phyloP scores from a whole-genome alignment of 768 basidiomycete species.

The Zangia roseola region DNA sequence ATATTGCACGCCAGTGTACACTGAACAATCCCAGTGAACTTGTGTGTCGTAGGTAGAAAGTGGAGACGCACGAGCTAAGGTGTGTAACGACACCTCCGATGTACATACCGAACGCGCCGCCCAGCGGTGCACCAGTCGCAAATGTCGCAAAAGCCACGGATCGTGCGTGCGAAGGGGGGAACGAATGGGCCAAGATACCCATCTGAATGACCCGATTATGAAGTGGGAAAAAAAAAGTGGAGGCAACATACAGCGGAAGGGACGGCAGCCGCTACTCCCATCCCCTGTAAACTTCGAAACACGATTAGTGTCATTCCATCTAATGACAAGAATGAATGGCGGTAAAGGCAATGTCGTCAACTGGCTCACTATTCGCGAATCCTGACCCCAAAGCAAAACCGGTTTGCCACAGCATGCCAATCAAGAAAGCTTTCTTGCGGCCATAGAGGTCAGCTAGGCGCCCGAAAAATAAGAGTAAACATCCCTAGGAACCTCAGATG shows the following conservation, averaged over 20 bases:
- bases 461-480: slow-evolving; percentile 73
- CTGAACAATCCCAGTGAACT: slow-evolving; percentile 13
- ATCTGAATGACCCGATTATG: slow-evolving; percentile 39
- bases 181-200: slow-evolving; percentile 79
- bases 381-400: slow-evolving; percentile 63
- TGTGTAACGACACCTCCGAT: slow-evolving; percentile 73
- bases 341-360: background rate
- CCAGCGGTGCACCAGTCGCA: slow-evolving; percentile 81
- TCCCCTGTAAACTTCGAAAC: slow-evolving; percentile 74
- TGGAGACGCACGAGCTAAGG: slow-evolving; percentile 35
- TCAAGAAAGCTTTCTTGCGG: slow-evolving; percentile 62
- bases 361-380: slow-evolving; percentile 51
- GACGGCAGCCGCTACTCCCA: slow-evolving; percentile 75
- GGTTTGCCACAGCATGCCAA: slow-evolving; percentile 54
- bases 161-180: slow-evolving; percentile 65
- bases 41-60: background rate
- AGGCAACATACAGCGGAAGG: slow-evolving; percentile 58
- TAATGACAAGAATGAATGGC: too few relatives aligned
- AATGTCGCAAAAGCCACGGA: slow-evolving; percentile 82
- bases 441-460: slow-evolving; percentile 82
- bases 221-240: slow-evolving; percentile 3
- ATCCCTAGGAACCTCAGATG: slow-evolving; percentile 60
- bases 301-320: slow-evolving; percentile 63
- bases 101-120: slow-evolving; percentile 66
- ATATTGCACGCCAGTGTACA: slow-evolving; percentile 62